These are phyloP conservation scores for Helianthus annuus DNA, from an alignment of 129 eudicot species.

Conservation along the genomic window DNA sequence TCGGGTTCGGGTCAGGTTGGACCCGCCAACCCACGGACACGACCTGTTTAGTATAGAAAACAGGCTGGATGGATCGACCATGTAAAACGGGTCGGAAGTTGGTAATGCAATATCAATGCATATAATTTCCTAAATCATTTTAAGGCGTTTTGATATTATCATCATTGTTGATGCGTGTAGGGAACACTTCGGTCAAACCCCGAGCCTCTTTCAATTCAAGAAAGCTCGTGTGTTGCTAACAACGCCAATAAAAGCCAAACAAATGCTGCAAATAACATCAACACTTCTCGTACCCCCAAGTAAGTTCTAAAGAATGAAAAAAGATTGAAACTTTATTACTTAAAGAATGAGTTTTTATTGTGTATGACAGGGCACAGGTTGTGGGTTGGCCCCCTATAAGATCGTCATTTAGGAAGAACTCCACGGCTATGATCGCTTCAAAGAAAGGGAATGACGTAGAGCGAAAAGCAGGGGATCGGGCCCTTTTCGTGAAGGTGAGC, in stretches of 20 bases:
- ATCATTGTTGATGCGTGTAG: slow-evolving; percentile 23
- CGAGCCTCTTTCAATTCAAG: slow-evolving; percentile 32
- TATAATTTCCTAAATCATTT: no score
- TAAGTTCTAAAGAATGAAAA: slow-evolving; percentile 26
- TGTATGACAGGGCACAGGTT: slow-evolving; percentile 44
- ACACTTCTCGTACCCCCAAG: slow-evolving; percentile 47
- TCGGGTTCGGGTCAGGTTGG: no score
- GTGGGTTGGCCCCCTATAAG: slow-evolving; percentile 66
- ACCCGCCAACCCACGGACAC: no score
- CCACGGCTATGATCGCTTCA: slow-evolving; percentile 36
- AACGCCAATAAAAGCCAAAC: slow-evolving; percentile 23
- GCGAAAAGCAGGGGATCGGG: slow-evolving; percentile 38
- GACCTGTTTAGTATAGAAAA: no score
- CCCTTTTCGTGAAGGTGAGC: slow-evolving; percentile 57
- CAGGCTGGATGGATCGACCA: no score
- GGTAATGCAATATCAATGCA: no score
- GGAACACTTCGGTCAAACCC: slow-evolving; percentile 24
- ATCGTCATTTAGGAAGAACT: slow-evolving; percentile 48
- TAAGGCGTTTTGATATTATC: slow-evolving; percentile 9
- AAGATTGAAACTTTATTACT: neutral
- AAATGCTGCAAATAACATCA: neutral
- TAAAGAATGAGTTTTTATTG: neutral
- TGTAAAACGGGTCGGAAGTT: no score
- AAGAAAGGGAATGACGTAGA: slow-evolving; percentile 49
- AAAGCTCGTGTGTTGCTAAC: slow-evolving; percentile 26